Percentiles rank a stretch among this genome's conserved stretches.
phyloP scores from a whole-genome alignment of 2,329 filamentous ascomycete genomes.

The Talaromyces sp. region DNA sequence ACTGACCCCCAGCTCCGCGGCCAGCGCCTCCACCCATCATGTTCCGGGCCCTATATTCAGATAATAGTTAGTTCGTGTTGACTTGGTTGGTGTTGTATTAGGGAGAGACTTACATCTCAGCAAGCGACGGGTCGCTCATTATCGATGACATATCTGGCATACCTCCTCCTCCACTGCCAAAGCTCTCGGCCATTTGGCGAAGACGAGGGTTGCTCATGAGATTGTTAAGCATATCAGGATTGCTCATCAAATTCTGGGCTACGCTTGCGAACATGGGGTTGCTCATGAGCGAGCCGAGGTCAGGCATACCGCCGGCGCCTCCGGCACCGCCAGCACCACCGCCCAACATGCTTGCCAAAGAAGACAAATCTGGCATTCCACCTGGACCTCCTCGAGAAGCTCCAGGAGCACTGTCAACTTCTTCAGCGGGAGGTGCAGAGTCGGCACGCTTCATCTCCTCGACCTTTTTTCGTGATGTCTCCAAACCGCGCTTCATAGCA shows the following conservation, averaged over 20 bases:
- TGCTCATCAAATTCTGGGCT: conserved; percentile 96
- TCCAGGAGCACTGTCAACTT: conserved; percentile 49
- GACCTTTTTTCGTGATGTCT: conserved; percentile 84
- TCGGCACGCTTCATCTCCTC: conserved; percentile 68
- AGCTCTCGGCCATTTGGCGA: conserved; percentile 79
- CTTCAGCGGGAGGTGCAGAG: conserved; percentile 49
- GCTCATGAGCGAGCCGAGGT: conserved; percentile 82
- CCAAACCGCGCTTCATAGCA: conserved; percentile 94
- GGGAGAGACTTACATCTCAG: conserved; percentile 73
- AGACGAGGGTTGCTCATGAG: conserved; percentile 92
- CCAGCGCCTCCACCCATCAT: conserved; percentile 62
- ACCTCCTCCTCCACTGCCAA: conserved; percentile 70
- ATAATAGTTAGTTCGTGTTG: conserved; percentile 18
- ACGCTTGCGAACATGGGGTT: conserved; percentile 98
- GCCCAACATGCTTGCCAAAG: conserved; percentile 70
- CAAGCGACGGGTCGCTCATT: conserved; percentile 90
- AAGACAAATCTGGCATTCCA: conserved; percentile 68
- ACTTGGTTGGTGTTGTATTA: not conserved
- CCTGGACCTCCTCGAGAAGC: conserved; percentile 50
- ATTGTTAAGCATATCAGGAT: conserved; percentile 86
- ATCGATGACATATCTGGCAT: conserved; percentile 83
- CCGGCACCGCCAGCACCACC: conserved; percentile 49
- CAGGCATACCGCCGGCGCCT: conserved; percentile 71
- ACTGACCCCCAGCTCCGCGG: conserved; percentile 23
- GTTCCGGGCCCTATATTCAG: conserved; percentile 56